Conservation (phyloP, 2,329 filamentous ascomycete genomes). For the Cordyceps farinosa region DNA sequence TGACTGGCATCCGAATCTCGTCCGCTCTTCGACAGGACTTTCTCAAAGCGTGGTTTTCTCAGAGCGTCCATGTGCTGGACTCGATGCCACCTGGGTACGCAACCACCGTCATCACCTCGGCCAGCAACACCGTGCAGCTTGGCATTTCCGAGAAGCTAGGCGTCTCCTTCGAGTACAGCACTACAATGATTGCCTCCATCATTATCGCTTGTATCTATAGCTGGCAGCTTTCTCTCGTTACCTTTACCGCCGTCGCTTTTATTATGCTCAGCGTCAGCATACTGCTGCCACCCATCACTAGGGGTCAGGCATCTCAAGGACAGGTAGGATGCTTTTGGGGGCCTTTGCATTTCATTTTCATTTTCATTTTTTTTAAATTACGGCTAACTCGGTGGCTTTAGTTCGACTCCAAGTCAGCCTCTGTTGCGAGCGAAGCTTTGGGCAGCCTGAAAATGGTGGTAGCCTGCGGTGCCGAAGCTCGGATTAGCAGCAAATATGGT, state of each 20-base stretch:
- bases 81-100: conserved; percentile 60
- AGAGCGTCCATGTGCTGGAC: conserved; percentile 66
- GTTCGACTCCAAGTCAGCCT: conserved; percentile 45
- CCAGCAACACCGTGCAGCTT: conserved; percentile 60
- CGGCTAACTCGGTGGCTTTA: not conserved
- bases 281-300: conserved; percentile 54
- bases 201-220: conserved; percentile 54
- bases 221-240: conserved; percentile 59
- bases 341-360: too few species aligned
- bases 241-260: conserved; percentile 53
- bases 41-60: conserved; percentile 58
- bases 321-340: conserved; percentile 29
- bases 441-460: conserved; percentile 58
- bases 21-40: conserved; percentile 62
- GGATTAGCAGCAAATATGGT: conserved; percentile 51
- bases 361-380: not conserved
- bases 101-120: conserved; percentile 60
- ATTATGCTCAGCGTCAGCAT: conserved; percentile 46
- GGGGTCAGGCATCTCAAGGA: conserved; percentile 45
- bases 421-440: conserved; percentile 60
- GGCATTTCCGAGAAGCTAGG: conserved; percentile 63
- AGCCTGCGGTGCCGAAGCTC: conserved; percentile 58
- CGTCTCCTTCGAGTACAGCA: conserved; percentile 52
- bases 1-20: conserved; percentile 60
- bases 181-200: conserved; percentile 50